A percentile compares a stretch with the other conserved stretches of the same genome.
phyloP scores from a whole-genome alignment of 495 filamentous ascomycete species.

The Penicillium maclennaniae region DNA sequence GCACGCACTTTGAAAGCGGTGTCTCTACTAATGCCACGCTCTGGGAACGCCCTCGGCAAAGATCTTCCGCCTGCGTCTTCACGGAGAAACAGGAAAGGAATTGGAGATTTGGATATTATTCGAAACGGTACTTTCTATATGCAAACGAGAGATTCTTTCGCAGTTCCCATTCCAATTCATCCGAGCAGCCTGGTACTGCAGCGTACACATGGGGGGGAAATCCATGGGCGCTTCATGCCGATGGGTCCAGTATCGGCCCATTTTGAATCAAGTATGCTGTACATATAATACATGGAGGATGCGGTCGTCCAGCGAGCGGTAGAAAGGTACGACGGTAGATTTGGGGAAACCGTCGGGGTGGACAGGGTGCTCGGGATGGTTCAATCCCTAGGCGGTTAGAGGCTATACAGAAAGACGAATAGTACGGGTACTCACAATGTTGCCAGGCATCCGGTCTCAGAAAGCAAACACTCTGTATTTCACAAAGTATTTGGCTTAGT shows the following conservation, averaged over 20 bases:
- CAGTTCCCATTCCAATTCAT: neutral
- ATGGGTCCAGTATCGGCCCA: neutral
- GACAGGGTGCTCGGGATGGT: neutral
- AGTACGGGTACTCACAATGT: neutral
- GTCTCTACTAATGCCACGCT: slow-evolving; percentile 3
- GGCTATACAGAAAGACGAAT: neutral
- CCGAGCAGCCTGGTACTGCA: neutral
- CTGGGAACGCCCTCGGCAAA: slow-evolving; percentile 8
- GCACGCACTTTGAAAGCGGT: slow-evolving; percentile 6
- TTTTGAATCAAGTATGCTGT: slow-evolving; percentile 19
- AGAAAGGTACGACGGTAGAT: slow-evolving; percentile 8
- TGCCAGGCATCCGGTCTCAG: neutral
- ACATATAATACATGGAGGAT: slow-evolving; percentile 27
- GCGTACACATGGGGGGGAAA: neutral
- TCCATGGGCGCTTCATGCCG: neutral
- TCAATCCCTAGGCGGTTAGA: neutral
- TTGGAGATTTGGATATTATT: neutral
- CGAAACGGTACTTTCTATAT: neutral
- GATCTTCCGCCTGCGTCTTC: neutral
- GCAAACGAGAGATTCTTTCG: neutral
- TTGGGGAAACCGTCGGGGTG: neutral
- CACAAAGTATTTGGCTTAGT: neutral
- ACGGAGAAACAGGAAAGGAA: neutral
- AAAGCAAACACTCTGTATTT: neutral
- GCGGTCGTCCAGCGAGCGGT: slow-evolving; percentile 25